These are phyloP conservation scores for Apophysomyces variabilis DNA, from an alignment of 371 early-diverging fungal species.

Conservation along the genomic window DNA sequence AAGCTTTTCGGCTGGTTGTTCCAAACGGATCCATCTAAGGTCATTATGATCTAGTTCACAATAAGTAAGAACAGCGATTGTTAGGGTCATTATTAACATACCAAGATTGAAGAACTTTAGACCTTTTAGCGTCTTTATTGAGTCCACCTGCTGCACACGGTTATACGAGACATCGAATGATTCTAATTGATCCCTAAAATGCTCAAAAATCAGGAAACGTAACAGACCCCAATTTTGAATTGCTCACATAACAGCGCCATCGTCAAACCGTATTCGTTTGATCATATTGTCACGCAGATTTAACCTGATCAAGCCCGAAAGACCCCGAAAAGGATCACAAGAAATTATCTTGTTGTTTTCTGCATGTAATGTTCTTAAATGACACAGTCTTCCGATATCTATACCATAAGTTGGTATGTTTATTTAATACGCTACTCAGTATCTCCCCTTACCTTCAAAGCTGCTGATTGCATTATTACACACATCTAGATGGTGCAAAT, in stretches of 20 bases:
- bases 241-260: constrained; percentile 38
- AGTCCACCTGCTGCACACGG: constrained; percentile 51
- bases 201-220: not conserved
- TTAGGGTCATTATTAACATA: constrained; percentile 11
- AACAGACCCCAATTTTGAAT: not conserved
- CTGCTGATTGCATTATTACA: constrained; percentile 51
- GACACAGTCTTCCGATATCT: constrained; percentile 26
- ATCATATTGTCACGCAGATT: constrained; percentile 52
- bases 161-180: constrained; percentile 57
- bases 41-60: constrained; percentile 50
- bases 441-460: constrained; percentile 39
- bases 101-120: constrained; percentile 50
- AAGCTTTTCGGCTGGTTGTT: constrained; percentile 41
- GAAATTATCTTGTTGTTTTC: constrained; percentile 52
- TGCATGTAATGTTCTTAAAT: constrained; percentile 52
- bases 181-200: constrained; percentile 47
- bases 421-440: not conserved
- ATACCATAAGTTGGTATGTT: not conserved
- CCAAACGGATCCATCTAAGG: constrained; percentile 45
- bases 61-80: not conserved
- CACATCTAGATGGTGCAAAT: constrained; percentile 53
- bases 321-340: constrained; percentile 40
- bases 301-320: constrained; percentile 44
- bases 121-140: constrained; percentile 41
- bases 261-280: constrained; percentile 38